Percentiles rank a stretch among this genome's conserved stretches.
phyloP scores from a whole-genome alignment of 257 asterid genomes.

The Nicotiana obtusifolia region DNA sequence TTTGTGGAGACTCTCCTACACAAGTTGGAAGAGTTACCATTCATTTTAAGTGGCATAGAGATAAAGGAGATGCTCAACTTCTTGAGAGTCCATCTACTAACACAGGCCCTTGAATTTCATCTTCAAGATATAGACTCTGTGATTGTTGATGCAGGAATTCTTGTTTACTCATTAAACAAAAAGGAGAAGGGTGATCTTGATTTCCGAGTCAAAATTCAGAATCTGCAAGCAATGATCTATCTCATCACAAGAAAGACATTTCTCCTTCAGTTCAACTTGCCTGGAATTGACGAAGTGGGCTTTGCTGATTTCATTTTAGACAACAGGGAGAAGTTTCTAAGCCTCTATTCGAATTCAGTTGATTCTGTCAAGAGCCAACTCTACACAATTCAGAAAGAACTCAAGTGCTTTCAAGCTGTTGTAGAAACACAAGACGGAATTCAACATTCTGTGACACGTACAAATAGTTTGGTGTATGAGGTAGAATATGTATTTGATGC shows the following conservation, averaged over 20 bases:
- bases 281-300: neutral
- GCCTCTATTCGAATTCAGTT: neutral
- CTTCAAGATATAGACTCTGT: neutral
- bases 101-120: neutral
- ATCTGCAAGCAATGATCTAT: neutral
- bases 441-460: neutral
- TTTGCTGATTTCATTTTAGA: neutral
- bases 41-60: neutral
- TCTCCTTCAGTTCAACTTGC: neutral
- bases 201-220: neutral
- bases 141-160: neutral
- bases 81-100: neutral
- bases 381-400: neutral
- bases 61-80: neutral
- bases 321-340: constrained; percentile 18
- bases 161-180: neutral
- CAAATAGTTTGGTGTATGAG: neutral
- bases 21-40: neutral
- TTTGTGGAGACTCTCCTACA: neutral
- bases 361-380: neutral
- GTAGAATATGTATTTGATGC: neutral
- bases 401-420: neutral
- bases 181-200: neutral
- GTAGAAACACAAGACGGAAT: neutral
- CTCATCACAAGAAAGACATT: neutral